These are phyloP conservation scores for Corchorus capsularis DNA, from an alignment of 345 rosid genomes.

Conservation along the genomic window DNA sequence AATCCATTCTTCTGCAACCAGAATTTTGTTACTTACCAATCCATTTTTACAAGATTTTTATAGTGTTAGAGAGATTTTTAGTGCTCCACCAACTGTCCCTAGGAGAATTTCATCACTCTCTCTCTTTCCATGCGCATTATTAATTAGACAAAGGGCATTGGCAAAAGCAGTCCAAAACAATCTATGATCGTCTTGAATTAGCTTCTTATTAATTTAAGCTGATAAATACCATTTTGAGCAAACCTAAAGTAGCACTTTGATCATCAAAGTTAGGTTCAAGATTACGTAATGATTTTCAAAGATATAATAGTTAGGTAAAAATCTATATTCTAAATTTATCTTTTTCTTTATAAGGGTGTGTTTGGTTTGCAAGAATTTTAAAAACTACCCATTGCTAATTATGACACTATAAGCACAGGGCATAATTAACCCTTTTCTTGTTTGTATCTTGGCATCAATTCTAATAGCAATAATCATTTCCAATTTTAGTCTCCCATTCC, in stretches of 20 bases:
- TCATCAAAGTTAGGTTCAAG: constrained; percentile 1
- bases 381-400: background rate
- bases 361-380: background rate
- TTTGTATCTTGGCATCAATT: no score
- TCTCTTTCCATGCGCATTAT: background rate
- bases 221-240: background rate
- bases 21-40: background rate
- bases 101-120: background rate
- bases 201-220: background rate
- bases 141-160: background rate
- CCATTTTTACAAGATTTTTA: background rate
- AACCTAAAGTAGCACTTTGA: background rate
- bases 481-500: background rate
- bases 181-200: background rate
- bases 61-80: background rate
- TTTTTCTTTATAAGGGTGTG: background rate
- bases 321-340: background rate
- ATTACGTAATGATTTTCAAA: constrained; percentile 5
- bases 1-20: constrained; percentile 2
- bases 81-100: constrained; percentile 31
- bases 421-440: no score
- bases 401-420: no score
- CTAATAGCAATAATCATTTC: background rate
- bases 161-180: background rate
- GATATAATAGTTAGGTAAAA: background rate